Conservation (phyloP, 331 rosid species). For the Saraca asoca region DNA sequence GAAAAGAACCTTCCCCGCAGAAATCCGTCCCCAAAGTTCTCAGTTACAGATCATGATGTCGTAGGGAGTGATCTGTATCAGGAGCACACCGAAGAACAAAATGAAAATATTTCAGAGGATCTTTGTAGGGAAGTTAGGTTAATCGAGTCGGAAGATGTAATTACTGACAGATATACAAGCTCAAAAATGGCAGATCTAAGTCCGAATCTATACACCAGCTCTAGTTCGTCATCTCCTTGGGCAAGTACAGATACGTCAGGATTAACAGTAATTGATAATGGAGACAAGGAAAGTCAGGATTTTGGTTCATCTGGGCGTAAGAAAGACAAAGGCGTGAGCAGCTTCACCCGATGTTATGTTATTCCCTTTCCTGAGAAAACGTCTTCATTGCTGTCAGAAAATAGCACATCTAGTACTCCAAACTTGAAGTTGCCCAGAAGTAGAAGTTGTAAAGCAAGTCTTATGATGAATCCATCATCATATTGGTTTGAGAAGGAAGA, state of each 20-base stretch:
- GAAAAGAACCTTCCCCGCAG: conserved; percentile 45
- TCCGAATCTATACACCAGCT: conserved; percentile 46
- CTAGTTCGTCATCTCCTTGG: conserved; percentile 53
- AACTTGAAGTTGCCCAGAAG: conserved; percentile 54
- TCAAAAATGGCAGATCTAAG: conserved; percentile 46
- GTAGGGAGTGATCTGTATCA: conserved; percentile 34
- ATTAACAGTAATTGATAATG: conserved; percentile 45
- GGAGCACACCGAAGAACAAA: conserved; percentile 50
- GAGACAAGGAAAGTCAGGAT: conserved; percentile 52
- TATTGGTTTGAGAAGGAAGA: conserved; percentile 64
- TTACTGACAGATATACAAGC: conserved; percentile 40
- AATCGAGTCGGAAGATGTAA: conserved; percentile 57
- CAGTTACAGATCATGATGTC: conserved; percentile 42
- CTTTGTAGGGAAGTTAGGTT: conserved; percentile 57
- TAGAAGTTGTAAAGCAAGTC: conserved; percentile 77
- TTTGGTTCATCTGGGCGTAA: conserved; percentile 39
- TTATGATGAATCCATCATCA: conserved; percentile 46
- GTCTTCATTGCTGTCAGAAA: conserved; percentile 48
- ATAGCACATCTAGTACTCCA: conserved; percentile 40
- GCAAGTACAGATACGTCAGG: conserved; percentile 49
- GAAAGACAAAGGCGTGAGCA: conserved; percentile 41
- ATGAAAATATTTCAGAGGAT: conserved; percentile 47
- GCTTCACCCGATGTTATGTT: conserved; percentile 41
- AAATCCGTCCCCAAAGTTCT: conserved; percentile 41
- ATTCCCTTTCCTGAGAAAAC: conserved; percentile 52